Evolutionary conservation across 2,329 filamentous ascomycete genomes (phyloP).

Genomic region (Pseudocercospora ulei): DNA sequence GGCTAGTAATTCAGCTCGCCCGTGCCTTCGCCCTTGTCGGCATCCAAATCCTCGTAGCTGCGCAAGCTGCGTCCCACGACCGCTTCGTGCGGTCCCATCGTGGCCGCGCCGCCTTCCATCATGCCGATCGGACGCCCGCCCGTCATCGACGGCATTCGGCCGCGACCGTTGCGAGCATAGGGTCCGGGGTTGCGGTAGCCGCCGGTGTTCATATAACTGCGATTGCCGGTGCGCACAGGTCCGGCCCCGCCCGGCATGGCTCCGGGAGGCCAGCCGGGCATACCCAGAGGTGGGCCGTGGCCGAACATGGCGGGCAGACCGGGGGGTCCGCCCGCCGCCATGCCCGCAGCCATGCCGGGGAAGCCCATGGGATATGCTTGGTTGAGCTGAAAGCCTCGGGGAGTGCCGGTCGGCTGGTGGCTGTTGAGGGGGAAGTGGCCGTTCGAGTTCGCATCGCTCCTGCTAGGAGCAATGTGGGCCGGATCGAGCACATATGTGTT

Average conservation of each 20-base stretch:
- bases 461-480: conserved; percentile 83
- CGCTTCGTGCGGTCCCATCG: conserved; percentile 78
- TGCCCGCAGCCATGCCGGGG: conserved; percentile 36
- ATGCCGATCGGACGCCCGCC: conserved; percentile 23
- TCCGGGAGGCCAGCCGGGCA: conserved; percentile 22
- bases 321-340: conserved; percentile 30
- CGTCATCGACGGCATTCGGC: conserved; percentile 23
- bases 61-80: conserved; percentile 87
- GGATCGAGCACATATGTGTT: conserved; percentile 93
- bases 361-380: conserved; percentile 43
- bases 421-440: conserved; percentile 82
- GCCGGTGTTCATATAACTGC: conserved; percentile 30
- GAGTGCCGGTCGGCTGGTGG: conserved; percentile 65
- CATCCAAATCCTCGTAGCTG: conserved; percentile 95
- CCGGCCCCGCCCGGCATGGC: conserved; percentile 34
- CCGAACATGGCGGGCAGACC: conserved; percentile 31
- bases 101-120: conserved; percentile 55
- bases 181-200: conserved; percentile 28
- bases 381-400: conserved; percentile 81
- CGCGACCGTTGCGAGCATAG: conserved; percentile 30
- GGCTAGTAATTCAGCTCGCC: conserved; percentile 88
- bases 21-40: conserved; percentile 51
- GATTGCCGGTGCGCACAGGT: conserved; percentile 36
- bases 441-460: conserved; percentile 89
- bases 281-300: conserved; percentile 39